Conservation (phyloP, 2,329 filamentous ascomycete genomes). For the Colletotrichum horii region DNA sequence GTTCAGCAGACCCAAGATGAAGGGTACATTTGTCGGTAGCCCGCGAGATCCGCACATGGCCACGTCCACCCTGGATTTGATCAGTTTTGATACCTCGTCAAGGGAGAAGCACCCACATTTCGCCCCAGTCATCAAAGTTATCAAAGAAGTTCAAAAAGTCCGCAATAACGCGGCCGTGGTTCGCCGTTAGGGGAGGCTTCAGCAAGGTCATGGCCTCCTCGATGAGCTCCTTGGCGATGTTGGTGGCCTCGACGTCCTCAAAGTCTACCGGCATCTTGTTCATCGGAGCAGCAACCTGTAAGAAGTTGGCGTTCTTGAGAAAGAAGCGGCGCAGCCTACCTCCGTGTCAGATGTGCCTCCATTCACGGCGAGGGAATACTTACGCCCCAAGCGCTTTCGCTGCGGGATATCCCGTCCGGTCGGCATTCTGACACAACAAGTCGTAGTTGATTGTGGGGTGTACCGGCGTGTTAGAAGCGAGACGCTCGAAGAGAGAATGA, state of each 20-base stretch:
- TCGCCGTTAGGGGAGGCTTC: not conserved
- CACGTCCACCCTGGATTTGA: not conserved
- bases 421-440: not conserved
- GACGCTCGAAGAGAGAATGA: not conserved
- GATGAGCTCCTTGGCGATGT: not conserved
- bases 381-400: not conserved
- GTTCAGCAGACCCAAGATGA: slow-evolving; percentile 6
- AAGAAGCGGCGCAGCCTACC: slow-evolving; percentile 4
- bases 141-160: not conserved
- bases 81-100: not conserved
- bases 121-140: not conserved
- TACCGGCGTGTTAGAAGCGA: not conserved
- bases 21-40: not conserved
- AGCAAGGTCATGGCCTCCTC: not conserved
- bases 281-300: not conserved
- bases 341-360: not conserved
- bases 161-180: slow-evolving; percentile 2
- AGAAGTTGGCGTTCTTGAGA: not conserved
- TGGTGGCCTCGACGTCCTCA: not conserved
- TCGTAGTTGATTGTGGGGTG: not conserved
- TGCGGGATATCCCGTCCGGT: not conserved
- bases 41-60: not conserved
- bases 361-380: not conserved
- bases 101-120: not conserved
- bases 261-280: not conserved